Evolutionary conservation across 805 yeast species (phyloP), one percentile per base, ranked within the genome.

Genomic region (Myxozyma lipomycoides): DNA sequence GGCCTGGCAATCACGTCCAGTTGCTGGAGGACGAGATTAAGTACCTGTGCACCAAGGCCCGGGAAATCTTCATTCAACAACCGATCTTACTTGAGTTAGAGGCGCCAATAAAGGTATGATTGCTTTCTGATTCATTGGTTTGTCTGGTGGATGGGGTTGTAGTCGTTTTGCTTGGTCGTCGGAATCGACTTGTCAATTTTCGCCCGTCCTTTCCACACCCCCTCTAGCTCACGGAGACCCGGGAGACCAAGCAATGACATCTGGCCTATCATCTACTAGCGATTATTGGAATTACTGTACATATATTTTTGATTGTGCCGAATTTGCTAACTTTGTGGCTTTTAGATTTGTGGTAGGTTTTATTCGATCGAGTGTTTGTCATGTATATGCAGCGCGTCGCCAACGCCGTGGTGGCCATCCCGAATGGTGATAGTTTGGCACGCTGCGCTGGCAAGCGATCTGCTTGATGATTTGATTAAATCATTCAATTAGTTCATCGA

Each of bases 1-100:
- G 96, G 70, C 98, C 98, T 17, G 98, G 98, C 38, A 91, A 89
- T 69, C 96, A 87, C 68, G 98, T 91, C 40, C 89, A 89, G 60
- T 76, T 91, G 55, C 86, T 85, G 63, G 98, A 91, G 73, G 86
- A 80, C 68, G 98, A 91, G 74, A 91, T 91, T 68, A 84, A 95
- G 66, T 91, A 80, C 72, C 81, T 91, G 56, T 91, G 98, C 75
- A 90, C 97, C 58, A 91, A 90, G 72, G 97, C 98, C 24, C 83
- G 98, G 72, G 97, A 95, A 67, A 91, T 91, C 65, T 91, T 91
- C 72, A 91, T 91, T 67, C 95, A 87, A 70, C 98, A 91, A 73
- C 98, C 98, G 45, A 91, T 91, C 61, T 74, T 91, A 61, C 75
- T 91, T 64, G 98, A 91, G 70, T 78, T 91, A 62, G 98, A 91